Evolutionary conservation across 2,329 filamentous ascomycete genomes (phyloP), one percentile per base, ranked within the genome.

Genomic region (Paramyrothecium roridum): DNA sequence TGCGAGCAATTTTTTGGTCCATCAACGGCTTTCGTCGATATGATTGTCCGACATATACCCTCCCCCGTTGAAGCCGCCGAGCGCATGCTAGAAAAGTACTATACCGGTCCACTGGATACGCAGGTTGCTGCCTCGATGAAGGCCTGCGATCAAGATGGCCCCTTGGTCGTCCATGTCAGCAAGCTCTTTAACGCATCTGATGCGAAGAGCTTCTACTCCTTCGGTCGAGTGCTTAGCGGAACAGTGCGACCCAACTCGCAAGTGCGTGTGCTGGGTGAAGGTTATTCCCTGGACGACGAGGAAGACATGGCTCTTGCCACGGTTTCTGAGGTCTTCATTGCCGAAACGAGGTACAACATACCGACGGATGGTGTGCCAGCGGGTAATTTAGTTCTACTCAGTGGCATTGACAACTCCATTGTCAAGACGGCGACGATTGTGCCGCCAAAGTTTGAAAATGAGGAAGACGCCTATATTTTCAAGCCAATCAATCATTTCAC

Each of bases 1-100:
- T 98, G 93, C 70, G 89, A 91, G 68, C 91, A 96, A 68, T 99
- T 98, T 76, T 99, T 99, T 65, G 95, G 95, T 0, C 86, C 90
- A 10, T 90, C 92, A 2, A 86, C 84, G 19, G 93, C 92, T 1
- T 96, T 99, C 64, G 93, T 98, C 43, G 95, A 99, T 70, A 98
- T 99, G 95, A 77, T 98, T 56, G 85, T 93, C 11, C 80, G 90
- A 62, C 93, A 99, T 70, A 79, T 98, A 51, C 95, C 95, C 2
- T 96, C 93, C 7, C 93, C 95, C 0, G 78, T 86, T 1, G 88
- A 90, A 57, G 91, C 90, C 4, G 88, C 91, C 6, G 83, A 87
- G 66, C 83, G 85, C 63, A 86, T 91, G 66, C 77, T 98, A 49
- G 85, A 96, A 64, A 85, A 86, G 56, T 95, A 96, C 73, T 99